Percentiles rank a stretch among this genome's conserved stretches.
Evolutionary conservation across 257 asterid genomes (phyloP).

Genomic region (Mentha longifolia): DNA sequence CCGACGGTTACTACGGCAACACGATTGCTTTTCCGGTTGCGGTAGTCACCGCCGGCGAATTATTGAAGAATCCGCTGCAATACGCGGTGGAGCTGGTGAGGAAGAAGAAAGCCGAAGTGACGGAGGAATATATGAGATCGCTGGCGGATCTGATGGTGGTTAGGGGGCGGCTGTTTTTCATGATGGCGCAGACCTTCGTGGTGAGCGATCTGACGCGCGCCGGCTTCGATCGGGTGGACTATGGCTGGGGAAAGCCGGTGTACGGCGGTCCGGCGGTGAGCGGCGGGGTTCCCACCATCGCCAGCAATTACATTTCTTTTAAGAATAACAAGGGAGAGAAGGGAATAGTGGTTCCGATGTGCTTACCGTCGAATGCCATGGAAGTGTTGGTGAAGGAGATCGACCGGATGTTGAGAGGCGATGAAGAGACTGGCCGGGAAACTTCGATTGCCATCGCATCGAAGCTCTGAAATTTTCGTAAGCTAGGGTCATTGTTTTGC

Average conservation of each 20-base stretch:
- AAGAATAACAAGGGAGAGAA: constrained; percentile 53
- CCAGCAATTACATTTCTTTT: constrained; percentile 52
- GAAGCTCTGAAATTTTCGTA: no score
- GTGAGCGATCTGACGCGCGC: constrained; percentile 60
- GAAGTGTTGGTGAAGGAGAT: constrained; percentile 57
- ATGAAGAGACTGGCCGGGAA: background rate
- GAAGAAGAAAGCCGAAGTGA: background rate
- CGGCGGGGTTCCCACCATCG: constrained; percentile 53
- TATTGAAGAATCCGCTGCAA: constrained; percentile 31
- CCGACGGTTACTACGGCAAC: no score
- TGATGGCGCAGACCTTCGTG: constrained; percentile 32
- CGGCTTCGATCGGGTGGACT: constrained; percentile 56
- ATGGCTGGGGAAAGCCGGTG: constrained; percentile 54
- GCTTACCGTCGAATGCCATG: constrained; percentile 58
- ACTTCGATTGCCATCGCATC: constrained; percentile 24
- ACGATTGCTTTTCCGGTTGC: no score
- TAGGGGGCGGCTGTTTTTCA: constrained; percentile 49
- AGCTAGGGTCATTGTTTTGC: no score
- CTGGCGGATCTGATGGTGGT: constrained; percentile 34
- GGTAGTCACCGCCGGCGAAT: no score
- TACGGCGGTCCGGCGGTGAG: constrained; percentile 57
- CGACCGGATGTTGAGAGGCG: constrained; percentile 35
- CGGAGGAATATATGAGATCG: background rate
- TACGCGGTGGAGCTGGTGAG: background rate
- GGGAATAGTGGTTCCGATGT: constrained; percentile 56